Conservation (phyloP, 768 basidiomycete genomes). For the Trametes punicea region DNA sequence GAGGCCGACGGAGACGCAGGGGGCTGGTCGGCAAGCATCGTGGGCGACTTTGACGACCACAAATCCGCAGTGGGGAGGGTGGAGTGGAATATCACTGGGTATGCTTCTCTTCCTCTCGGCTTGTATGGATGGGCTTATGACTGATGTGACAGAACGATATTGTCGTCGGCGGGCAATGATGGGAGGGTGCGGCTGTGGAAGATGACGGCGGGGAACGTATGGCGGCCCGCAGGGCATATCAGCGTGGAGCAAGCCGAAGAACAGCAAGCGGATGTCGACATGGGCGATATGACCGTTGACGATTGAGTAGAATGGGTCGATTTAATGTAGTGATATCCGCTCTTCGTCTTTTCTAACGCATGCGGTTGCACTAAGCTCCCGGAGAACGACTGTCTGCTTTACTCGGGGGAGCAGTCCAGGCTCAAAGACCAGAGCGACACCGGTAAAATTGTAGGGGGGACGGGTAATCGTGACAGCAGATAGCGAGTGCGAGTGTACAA, state of each 20-base stretch:
- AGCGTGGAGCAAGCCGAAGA: slow-evolving; percentile 74
- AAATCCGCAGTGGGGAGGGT: slow-evolving; percentile 82
- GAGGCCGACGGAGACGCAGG: slow-evolving; percentile 44
- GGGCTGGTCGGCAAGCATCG: slow-evolving; percentile 70
- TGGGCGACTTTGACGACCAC: slow-evolving; percentile 88
- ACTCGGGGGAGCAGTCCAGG: too few species aligned
- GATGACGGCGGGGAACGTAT: slow-evolving; percentile 76
- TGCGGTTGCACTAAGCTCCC: too few species aligned
- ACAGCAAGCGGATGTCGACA: slow-evolving; percentile 41
- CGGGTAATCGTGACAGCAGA: too few species aligned
- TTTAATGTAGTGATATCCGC: background rate
- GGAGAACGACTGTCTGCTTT: too few species aligned
- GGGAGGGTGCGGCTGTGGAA: slow-evolving; percentile 84
- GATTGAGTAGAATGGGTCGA: slow-evolving; percentile 27
- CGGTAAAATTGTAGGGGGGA: too few species aligned
- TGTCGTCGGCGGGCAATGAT: slow-evolving; percentile 83
- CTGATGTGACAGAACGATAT: slow-evolving; percentile 54
- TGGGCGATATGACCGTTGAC: slow-evolving; percentile 39
- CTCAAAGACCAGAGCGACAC: too few species aligned
- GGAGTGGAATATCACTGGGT: slow-evolving; percentile 94
- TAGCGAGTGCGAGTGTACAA: too few species aligned
- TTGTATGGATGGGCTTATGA: background rate
- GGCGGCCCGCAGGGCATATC: slow-evolving; percentile 79
- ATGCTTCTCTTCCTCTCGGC: slow-evolving; percentile 18
- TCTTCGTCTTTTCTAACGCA: too few species aligned